These are phyloP conservation scores for Chaetothyriales sp. DNA, from an alignment of 2,329 filamentous ascomycete genomes.

Conservation along the genomic window DNA sequence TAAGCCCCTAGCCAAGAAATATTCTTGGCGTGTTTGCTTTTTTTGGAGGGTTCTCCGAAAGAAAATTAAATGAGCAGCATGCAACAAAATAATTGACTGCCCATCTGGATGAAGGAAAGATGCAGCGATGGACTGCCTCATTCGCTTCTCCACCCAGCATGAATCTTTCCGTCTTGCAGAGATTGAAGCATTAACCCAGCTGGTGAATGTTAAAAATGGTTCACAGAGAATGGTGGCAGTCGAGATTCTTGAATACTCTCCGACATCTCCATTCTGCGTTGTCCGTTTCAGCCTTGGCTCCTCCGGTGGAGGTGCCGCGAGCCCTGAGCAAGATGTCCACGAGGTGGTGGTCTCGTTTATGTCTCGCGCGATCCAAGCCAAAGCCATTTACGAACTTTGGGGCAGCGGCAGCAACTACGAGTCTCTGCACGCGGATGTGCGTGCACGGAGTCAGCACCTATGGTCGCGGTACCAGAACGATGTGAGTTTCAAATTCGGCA, in stretches of 20 bases:
- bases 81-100: too few species aligned
- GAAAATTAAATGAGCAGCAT: too few species aligned
- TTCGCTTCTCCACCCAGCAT: constrained; percentile 79
- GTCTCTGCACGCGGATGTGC: constrained; percentile 54
- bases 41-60: too few species aligned
- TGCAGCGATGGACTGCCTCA: constrained; percentile 55
- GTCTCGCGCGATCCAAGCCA: constrained; percentile 63
- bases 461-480: constrained; percentile 52
- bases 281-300: constrained; percentile 40
- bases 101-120: background rate
- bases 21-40: too few species aligned
- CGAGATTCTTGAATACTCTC: constrained; percentile 59
- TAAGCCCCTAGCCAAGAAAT: too few species aligned
- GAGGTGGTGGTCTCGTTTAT: constrained; percentile 55
- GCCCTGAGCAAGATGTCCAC: constrained; percentile 20
- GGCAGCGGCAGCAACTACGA: constrained; percentile 52
- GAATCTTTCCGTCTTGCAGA: constrained; percentile 84
- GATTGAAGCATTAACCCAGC: constrained; percentile 58
- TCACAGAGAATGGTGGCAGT: constrained; percentile 25
- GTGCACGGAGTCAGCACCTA: constrained; percentile 42
- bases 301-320: background rate
- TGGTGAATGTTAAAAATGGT: constrained; percentile 29
- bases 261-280: constrained; percentile 71
- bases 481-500: constrained; percentile 57
- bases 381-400: constrained; percentile 84